Base-by-base conservation (phyloP, 192 early-diverging fungal genomes). In the Chytriomyces sp. region DNA sequence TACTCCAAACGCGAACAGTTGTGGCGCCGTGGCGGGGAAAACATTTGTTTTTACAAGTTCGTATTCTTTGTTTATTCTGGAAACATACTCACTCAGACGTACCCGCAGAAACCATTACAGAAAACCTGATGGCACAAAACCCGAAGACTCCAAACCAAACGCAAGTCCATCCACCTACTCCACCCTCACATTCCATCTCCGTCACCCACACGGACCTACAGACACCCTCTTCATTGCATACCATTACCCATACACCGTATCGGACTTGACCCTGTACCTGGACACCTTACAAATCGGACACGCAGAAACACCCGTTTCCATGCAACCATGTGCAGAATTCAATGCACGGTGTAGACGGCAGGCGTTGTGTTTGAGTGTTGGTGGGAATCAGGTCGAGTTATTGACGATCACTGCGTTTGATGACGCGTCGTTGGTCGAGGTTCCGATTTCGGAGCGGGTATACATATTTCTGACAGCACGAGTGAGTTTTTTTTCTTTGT, bases 211-310 rank as follows among this genome's bases (percentile, higher is more conserved):
- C 53, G 72, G 45, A 48, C 35, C 35, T 35, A 50, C 76, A 43
- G 87, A 89, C 67, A 80, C 67, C n/a, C 77, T 75, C 20, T 85
- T 60, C 28, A 59, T 89, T 50, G 87, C 87, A 4, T 89, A 89
- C 71, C 85, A 87, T 67, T 89, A 89, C 61, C 87, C 87, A 47
- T 89, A 89, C 66, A 89, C 87, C 7, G 83, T 80, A 24, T 78
- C 83, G 4, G 85, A 88, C 61, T 69, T 86, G 28, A 77, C 64
- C 26, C 26, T 66, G 7, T 68, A 61, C 35, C 76, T 76, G 9
- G 69, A 77, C 28, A 45, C 64, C 26, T 64, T 69, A 10, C 76
- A 77, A 61, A 26, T 66, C 8, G 65, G 65, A 9, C 7, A 59
- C 16, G 3, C 26, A 16, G 60, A 76, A 7, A n/a, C 26, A 8